These are phyloP conservation scores for Sicyos edulis DNA, from an alignment of 306 rosid genomes.

Conservation along the genomic window DNA sequence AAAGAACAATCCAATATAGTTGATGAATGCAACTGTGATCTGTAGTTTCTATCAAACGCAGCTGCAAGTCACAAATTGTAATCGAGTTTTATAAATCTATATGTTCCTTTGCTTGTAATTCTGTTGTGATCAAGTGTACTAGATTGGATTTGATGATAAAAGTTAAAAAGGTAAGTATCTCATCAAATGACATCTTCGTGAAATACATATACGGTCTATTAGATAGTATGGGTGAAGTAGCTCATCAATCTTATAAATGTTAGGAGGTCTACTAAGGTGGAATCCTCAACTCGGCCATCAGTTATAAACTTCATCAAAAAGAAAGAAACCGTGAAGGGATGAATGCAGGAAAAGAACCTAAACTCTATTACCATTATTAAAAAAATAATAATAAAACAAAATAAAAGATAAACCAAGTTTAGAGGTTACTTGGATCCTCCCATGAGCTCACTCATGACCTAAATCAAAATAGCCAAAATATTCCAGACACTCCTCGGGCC, in stretches of 20 bases:
- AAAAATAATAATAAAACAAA: too few relatives aligned
- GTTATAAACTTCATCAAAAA: background rate
- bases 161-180: background rate
- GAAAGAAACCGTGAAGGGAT: background rate
- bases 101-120: conserved; percentile 12
- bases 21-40: conserved; percentile 29
- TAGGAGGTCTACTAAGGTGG: too few relatives aligned
- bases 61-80: conserved; percentile 12
- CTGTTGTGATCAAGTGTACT: background rate
- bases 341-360: background rate
- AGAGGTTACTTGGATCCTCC: too few relatives aligned
- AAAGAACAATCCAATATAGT: background rate
- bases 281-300: background rate
- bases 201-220: too few relatives aligned
- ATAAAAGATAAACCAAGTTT: too few relatives aligned
- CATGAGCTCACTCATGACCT: too few relatives aligned
- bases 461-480: too few relatives aligned
- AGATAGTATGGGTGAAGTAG: too few relatives aligned
- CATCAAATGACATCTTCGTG: background rate
- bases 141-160: conserved; percentile 10
- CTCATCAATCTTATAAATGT: too few relatives aligned
- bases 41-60: conserved; percentile 17
- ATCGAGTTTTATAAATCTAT: conserved; percentile 5
- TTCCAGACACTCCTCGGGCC: too few relatives aligned
- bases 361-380: too few relatives aligned